phyloP scores from a whole-genome alignment of 306 rosid genomes.

The Sindora glabra region DNA sequence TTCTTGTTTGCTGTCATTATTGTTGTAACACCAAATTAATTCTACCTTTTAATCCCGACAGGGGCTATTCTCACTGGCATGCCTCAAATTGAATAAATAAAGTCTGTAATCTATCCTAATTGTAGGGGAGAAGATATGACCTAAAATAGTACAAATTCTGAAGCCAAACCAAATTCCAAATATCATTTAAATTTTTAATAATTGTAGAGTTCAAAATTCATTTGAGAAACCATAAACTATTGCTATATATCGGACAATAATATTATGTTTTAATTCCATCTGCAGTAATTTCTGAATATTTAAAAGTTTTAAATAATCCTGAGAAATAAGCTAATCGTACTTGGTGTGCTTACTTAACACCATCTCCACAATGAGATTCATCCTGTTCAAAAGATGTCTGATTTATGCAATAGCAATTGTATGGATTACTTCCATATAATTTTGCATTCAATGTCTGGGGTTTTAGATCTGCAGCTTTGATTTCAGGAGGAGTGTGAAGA shows the following conservation, averaged over 20 bases:
- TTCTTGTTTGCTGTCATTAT: background rate
- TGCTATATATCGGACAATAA: background rate
- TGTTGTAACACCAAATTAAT: background rate
- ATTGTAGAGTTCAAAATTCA: background rate
- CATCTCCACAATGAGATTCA: background rate
- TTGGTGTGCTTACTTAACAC: background rate
- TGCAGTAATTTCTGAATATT: background rate
- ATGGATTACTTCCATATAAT: background rate
- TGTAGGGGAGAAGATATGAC: background rate
- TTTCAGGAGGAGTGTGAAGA: conserved; percentile 81
- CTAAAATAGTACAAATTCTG: background rate
- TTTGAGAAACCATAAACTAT: background rate
- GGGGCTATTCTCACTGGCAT: background rate
- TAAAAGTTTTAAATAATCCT: background rate
- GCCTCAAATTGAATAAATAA: background rate
- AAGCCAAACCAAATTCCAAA: background rate
- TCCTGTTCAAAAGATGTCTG: background rate
- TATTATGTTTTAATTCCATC: background rate
- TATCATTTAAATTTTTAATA: background rate
- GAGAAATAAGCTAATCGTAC: background rate
- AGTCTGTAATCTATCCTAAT: background rate
- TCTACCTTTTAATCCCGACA: background rate
- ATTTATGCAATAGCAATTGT: background rate
- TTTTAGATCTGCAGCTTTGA: conserved; percentile 12
- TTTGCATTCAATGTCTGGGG: conserved; percentile 9